A percentile compares a stretch with the other conserved stretches of the same genome.
Conservation (phyloP, 1,139 yeast species). For the Kurtzmaniella quercitrusa region DNA sequence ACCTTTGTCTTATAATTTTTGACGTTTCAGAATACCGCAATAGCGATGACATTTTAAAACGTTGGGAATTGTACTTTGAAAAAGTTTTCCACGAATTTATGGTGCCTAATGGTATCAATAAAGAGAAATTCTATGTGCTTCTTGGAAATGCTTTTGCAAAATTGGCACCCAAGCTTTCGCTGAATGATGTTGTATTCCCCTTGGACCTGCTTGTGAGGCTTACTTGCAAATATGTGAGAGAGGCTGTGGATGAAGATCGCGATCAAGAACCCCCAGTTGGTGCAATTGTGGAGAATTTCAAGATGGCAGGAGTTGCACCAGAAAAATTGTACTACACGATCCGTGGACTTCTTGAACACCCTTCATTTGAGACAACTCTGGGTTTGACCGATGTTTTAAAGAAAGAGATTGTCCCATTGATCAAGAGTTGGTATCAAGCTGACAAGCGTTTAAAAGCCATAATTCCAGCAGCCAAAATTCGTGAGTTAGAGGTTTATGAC, state of each 20-base stretch:
- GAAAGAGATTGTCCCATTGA: constrained; percentile 58
- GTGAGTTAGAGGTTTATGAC: constrained; percentile 33
- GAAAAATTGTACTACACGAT: constrained; percentile 67
- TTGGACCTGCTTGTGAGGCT: constrained; percentile 66
- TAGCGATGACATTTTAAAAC: constrained; percentile 63
- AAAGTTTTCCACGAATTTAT: constrained; percentile 34
- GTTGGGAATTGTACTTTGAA: constrained; percentile 67
- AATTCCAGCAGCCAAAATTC: constrained; percentile 36
- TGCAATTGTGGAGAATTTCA: constrained; percentile 58
- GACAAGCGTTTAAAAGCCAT: constrained; percentile 61
- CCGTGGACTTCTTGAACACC: constrained; percentile 65
- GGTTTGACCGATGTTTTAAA: constrained; percentile 42
- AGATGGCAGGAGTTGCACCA: constrained; percentile 69
- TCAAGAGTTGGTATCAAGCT: constrained; percentile 60
- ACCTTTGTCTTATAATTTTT: constrained; percentile 72
- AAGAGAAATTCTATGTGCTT: constrained; percentile 37
- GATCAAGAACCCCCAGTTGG: constrained; percentile 42
- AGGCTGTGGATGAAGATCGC: constrained; percentile 23
- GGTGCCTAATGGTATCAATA: constrained; percentile 17
- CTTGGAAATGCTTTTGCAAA: constrained; percentile 35
- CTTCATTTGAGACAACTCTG: constrained; percentile 44
- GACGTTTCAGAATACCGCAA: constrained; percentile 79
- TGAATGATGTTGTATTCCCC: constrained; percentile 76
- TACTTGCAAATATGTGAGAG: constrained; percentile 39
- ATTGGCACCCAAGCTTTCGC: constrained; percentile 43